These are phyloP conservation scores for Pythium apleroticum DNA, from an alignment of 352 stramenopile genomes.

Conservation along the genomic window DNA sequence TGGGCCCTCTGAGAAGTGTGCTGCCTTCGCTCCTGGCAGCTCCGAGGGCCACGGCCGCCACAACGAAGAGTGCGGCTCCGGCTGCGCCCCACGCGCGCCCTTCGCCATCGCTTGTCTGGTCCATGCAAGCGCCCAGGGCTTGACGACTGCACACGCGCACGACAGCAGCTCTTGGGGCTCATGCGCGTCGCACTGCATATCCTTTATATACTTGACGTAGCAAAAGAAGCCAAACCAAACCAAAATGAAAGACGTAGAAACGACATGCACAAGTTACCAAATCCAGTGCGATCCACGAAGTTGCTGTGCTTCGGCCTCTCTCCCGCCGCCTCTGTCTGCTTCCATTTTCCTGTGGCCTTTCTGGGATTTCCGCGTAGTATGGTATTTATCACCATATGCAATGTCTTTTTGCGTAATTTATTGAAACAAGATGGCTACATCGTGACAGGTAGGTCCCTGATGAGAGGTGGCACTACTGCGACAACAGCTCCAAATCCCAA, in stretches of 20 bases:
- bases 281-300: no score
- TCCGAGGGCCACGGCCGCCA: neutral
- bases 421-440: neutral
- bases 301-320: no score
- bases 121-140: neutral
- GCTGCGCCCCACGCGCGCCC: neutral
- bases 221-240: no score
- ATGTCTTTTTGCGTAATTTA: neutral
- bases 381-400: no score
- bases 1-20: neutral
- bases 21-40: neutral
- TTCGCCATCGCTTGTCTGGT: neutral
- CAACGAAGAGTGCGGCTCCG: neutral
- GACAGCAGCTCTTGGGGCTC: no score
- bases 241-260: no score
- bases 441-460: neutral
- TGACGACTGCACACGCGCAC: neutral
- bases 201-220: no score
- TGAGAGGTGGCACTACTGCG: neutral
- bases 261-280: no score
- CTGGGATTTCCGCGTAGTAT: no score
- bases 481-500: constrained; percentile 2
- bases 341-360: no score
- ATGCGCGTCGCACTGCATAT: no score
- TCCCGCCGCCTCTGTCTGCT: no score